These are phyloP conservation scores for Saturnispora bothae DNA, from an alignment of 805 yeast species.

Conservation along the genomic window DNA sequence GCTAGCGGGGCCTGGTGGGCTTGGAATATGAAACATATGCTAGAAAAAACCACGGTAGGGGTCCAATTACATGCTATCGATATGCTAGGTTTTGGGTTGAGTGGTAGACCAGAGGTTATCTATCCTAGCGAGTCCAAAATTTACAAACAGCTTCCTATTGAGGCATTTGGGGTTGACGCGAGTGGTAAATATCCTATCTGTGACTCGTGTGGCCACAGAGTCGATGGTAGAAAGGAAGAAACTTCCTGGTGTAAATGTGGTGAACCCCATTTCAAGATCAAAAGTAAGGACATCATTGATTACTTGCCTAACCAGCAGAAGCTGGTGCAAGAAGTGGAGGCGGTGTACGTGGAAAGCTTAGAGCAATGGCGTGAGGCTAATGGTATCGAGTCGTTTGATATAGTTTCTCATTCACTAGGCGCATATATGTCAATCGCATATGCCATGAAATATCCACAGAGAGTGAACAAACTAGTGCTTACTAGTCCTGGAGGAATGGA, in stretches of 20 bases:
- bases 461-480: conserved; percentile 44
- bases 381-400: conserved; percentile 42
- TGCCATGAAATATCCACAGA: conserved; percentile 45
- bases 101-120: conserved; percentile 34
- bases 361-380: conserved; percentile 53
- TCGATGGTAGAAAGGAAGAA: conserved; percentile 10
- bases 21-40: conserved; percentile 37
- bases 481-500: conserved; percentile 78
- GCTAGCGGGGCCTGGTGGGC: conserved; percentile 49
- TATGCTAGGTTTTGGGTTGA: conserved; percentile 45
- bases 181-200: conserved; percentile 9
- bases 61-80: conserved; percentile 33
- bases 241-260: conserved; percentile 8
- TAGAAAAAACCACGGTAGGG: conserved; percentile 15
- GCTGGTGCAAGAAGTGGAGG: conserved; percentile 37
- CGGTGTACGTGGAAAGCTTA: conserved; percentile 45
- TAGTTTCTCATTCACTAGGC: conserved; percentile 74
- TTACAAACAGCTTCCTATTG: conserved; percentile 20
- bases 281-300: conserved; percentile 9
- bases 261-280: neutral
- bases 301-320: conserved; percentile 28
- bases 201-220: conserved; percentile 10
- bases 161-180: conserved; percentile 16
- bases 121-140: conserved; percentile 16
- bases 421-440: conserved; percentile 63